Evolutionary conservation across 106 monocot genomes (phyloP), one percentile per base, ranked within the genome.

Genomic region (Narthecium ossifragum): DNA sequence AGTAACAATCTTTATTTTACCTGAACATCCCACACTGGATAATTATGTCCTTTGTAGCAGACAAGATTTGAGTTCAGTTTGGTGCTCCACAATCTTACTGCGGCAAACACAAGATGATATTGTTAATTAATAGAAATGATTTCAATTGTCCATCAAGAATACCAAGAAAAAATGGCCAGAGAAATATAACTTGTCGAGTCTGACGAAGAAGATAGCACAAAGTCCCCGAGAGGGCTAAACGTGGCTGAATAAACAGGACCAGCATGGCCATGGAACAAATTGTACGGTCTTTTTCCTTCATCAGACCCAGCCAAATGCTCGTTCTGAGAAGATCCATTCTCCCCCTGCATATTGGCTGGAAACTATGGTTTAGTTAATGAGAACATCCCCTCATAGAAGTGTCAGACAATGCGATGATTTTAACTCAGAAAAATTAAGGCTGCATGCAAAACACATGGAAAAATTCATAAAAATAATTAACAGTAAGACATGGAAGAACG

Each of bases 1-100:
- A 5, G 26, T 20, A 34, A 18, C 8, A 39, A 60, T 41, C 37
- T 32, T 34, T 50, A 39, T 46, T 60, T 84, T 67, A 93, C 93
- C 74, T 89, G 85, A 51, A 83, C 86, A 81, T 96, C 96, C 96
- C 96, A 96, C 8, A 96, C 90, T n/a, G 94, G 94, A 55, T 86
- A 96, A 62, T 96, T 96, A 55, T 96, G 94, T 20, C 94, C 90
- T 69, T 96, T 90, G 73, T 86, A 96, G 66, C 90, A 84, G 43
- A 90, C 94, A 39, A 96, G 80, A 79, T 96, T 96, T 51, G 86
- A 72, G 49, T 96, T 96, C 66, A 96, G 63, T 54, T 78, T 96
- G 24, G 80, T 96, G 59, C 86, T 90, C 94, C 94, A 96, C 41
- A 96, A 55, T 65, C 96, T 68, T 73, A 96, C 96, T 96, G 73